phyloP scores from a whole-genome alignment of 257 asterid species.

The Solanum piurae region DNA sequence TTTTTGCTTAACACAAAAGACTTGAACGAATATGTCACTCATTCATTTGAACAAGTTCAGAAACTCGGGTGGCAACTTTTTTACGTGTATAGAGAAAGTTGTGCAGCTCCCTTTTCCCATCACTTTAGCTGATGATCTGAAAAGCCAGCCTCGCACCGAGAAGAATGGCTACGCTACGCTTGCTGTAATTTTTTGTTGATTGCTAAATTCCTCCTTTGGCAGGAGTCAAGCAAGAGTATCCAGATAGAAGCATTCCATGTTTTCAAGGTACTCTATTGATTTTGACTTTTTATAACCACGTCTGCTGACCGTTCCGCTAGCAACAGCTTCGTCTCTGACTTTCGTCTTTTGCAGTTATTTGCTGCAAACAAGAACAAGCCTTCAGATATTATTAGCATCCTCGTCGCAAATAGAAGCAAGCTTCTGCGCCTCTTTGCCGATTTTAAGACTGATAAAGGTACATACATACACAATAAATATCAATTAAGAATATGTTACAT shows the following conservation, averaged over 20 bases:
- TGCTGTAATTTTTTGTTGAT: neutral
- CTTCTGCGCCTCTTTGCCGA: constrained; percentile 83
- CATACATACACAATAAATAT: neutral
- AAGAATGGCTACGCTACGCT: neutral
- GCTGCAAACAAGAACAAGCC: constrained; percentile 91
- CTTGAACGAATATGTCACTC: neutral
- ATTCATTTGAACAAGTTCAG: neutral
- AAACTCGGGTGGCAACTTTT: neutral
- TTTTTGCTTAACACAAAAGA: neutral
- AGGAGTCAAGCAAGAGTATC: constrained; percentile 92
- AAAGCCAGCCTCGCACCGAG: neutral
- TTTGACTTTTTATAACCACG: neutral
- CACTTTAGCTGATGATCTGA: neutral
- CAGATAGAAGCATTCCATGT: constrained; percentile 92
- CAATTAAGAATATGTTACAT: neutral
- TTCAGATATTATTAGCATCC: constrained; percentile 64
- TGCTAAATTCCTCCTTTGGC: constrained; percentile 12
- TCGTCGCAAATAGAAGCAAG: constrained; percentile 64
- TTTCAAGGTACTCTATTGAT: constrained; percentile 50
- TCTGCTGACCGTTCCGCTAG: neutral
- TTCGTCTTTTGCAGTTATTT: constrained; percentile 43
- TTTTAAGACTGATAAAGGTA: constrained; percentile 75
- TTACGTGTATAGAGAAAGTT: neutral
- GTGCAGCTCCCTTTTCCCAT: neutral
- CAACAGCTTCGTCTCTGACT: neutral